Evolutionary conservation across 495 filamentous ascomycete genomes (phyloP), one percentile per base, ranked within the genome.

Genomic region (Talaromyces borbonicus): DNA sequence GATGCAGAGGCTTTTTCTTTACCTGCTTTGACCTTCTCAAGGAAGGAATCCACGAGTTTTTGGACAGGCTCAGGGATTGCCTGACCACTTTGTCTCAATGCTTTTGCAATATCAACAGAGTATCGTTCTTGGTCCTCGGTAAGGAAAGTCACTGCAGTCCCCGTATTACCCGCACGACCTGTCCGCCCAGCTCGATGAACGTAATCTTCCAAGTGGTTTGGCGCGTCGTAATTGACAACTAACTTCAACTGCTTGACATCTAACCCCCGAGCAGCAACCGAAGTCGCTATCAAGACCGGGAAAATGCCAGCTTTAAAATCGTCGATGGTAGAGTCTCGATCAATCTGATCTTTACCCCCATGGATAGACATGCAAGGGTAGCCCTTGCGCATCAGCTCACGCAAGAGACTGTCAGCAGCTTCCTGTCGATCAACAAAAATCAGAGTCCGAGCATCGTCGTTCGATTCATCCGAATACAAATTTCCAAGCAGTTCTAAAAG

Each of bases 341-440:
- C 93, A 53, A 87, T 82, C 55, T 97, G 92, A 51, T 97, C 92
- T 55, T 95, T 95, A 23, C 86, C 89, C 30, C 93, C 93, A 50
- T 99, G 93, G 40, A 99, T 93, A 15, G 92, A 92, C 78, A 90
- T 87, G 65, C 85, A 93, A 4, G 89, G 87, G 56, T 97, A 99
- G 6, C 87, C 86, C 60, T 87, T 90, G 15, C 80, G 78, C 75
- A 93, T 77, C 37, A 97, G 64, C 54, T 92, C 85, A 16, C 80
- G 77, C 3, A 96, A 66, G 3, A 99, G 62, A 32, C 76, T 81
- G 59, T 97, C 93, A 4, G 93, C 90, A 45, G 90, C 84, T 65
- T 95, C 90, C 65, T 99, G 92, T 30, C 87, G 77, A 49, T 99
- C 89, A 16, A 96, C 90, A 52, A 99, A 99, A 19, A 99, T 85